Conservation (phyloP, 257 asterid species). For the Rehmannia glutinosa region DNA sequence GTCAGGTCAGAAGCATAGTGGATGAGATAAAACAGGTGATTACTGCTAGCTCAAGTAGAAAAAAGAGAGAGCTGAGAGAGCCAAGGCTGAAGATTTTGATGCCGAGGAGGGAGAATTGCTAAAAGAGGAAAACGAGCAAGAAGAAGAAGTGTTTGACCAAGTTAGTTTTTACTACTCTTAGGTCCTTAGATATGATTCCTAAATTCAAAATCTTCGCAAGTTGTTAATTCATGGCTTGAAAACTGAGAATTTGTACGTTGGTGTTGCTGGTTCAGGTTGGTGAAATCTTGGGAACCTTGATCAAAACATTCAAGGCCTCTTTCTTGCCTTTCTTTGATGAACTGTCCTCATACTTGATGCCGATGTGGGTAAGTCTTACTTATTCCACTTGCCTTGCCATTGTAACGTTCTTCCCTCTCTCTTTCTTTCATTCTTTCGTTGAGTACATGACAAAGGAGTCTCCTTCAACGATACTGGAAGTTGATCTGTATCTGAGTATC, state of each 20-base stretch:
- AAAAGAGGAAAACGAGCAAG: conserved; percentile 96
- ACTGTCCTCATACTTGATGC: conserved; percentile 79
- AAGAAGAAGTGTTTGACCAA: conserved; percentile 98
- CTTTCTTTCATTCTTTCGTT: background rate
- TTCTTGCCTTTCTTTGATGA: conserved; percentile 97
- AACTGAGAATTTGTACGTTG: background rate
- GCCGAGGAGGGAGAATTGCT: conserved; percentile 96
- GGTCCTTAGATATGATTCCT: background rate
- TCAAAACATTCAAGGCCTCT: conserved; percentile 81
- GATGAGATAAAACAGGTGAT: conserved; percentile 88
- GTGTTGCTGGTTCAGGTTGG: conserved; percentile 55
- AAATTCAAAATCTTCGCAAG: background rate
- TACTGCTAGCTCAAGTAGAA: conserved; percentile 93
- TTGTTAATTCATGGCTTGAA: background rate
- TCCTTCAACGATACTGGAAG: background rate
- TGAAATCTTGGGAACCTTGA: conserved; percentile 87
- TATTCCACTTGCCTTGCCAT: background rate
- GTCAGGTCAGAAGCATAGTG: conserved; percentile 86
- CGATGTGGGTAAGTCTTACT: conserved; percentile 88
- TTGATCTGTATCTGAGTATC: background rate
- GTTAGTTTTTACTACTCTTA: conserved; percentile 32
- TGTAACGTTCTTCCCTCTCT: background rate
- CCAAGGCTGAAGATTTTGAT: conserved; percentile 97
- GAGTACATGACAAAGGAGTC: background rate
- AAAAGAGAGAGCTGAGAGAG: conserved; percentile 81